Conservation (phyloP, 306 rosid genomes). For the Cicer bijugum region DNA sequence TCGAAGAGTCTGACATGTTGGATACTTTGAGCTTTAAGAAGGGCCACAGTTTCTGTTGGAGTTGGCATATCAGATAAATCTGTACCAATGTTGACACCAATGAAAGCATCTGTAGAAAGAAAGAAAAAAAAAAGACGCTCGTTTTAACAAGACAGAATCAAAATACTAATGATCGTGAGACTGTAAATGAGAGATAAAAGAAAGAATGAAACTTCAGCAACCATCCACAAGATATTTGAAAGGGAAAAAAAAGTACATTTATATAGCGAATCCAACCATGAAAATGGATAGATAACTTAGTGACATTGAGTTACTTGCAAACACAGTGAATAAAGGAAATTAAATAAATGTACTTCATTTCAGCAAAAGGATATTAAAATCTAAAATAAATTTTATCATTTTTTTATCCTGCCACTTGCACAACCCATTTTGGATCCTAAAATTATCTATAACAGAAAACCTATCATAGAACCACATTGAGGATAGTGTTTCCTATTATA, state of each 20-base stretch:
- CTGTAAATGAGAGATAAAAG: no score
- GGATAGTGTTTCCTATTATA: not conserved
- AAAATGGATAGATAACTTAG: no score
- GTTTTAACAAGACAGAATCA: not conserved
- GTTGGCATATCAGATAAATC: slow-evolving; percentile 84
- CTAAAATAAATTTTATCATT: not conserved
- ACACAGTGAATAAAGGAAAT: no score
- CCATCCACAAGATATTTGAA: no score
- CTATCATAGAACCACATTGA: slow-evolving; percentile 13
- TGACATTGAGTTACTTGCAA: no score
- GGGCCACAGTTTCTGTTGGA: slow-evolving; percentile 80
- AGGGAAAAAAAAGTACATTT: not conserved
- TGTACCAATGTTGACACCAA: slow-evolving; percentile 90
- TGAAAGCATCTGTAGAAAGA: slow-evolving; percentile 69
- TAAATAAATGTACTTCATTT: no score
- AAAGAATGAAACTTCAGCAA: no score
- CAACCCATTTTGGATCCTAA: slow-evolving; percentile 17
- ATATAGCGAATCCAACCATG: no score
- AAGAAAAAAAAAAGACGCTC: not conserved
- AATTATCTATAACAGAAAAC: not conserved
- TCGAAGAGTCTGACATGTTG: slow-evolving; percentile 83
- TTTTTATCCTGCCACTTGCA: not conserved
- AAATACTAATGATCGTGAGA: no score
- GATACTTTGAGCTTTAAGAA: slow-evolving; percentile 84
- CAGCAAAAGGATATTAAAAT: no score